Percentiles rank a stretch among this genome's conserved stretches.
Conservation (phyloP, 371 early-diverging fungal genomes). For the Amoeboaphelidium protococcarum region DNA sequence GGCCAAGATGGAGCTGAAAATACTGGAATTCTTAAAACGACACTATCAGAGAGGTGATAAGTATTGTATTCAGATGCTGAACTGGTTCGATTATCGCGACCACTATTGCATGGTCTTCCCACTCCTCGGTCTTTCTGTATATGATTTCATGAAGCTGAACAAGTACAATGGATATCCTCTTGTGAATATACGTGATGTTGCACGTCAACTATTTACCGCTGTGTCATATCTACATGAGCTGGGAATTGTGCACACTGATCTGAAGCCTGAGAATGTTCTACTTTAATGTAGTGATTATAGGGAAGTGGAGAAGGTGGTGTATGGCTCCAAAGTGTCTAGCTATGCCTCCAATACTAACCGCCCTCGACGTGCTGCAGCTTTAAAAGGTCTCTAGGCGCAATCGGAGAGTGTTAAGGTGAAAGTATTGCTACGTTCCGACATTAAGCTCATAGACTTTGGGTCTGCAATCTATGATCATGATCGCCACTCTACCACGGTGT, state of each 20-base stretch:
- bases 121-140: constrained; percentile 52
- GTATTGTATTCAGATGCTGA: constrained; percentile 38
- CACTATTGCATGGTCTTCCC: constrained; percentile 95
- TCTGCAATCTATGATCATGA: constrained; percentile 79
- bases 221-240: constrained; percentile 56
- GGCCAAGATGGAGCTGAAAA: constrained; percentile 57
- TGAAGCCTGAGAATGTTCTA: constrained; percentile 73
- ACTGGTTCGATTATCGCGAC: constrained; percentile 53
- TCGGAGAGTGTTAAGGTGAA: too few species aligned
- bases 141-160: constrained; percentile 78
- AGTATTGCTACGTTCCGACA: constrained; percentile 35
- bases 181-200: constrained; percentile 53
- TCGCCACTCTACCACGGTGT: constrained; percentile 61
- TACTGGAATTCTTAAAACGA: constrained; percentile 42
- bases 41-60: constrained; percentile 38
- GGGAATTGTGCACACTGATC: constrained; percentile 63
- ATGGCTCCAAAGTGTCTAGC: too few species aligned
- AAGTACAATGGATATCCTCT: constrained; percentile 59
- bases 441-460: constrained; percentile 85
- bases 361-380: too few species aligned
- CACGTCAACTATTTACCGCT: constrained; percentile 36
- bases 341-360: too few species aligned
- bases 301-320: too few species aligned
- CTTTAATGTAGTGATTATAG: too few species aligned
- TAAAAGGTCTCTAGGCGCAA: too few species aligned